Evolutionary conservation across 306 rosid species (phyloP), one percentile per base, ranked within the genome.

Genomic region (Ormosia emarginata): DNA sequence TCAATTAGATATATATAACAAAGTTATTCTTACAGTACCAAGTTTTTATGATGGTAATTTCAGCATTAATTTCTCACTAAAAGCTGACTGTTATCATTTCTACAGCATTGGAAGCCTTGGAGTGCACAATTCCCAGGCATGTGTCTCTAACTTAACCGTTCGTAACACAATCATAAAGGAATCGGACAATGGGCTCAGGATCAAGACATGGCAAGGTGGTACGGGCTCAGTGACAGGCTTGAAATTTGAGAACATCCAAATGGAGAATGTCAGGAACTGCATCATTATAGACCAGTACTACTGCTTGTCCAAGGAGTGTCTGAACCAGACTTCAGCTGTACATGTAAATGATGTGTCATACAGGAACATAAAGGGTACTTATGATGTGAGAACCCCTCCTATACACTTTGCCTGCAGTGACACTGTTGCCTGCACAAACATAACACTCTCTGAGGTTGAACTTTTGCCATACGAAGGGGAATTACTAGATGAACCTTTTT

Each of bases 171-270:
- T 89, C 71, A 92, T 96, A 17, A 90, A 52, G 49, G 94, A 93
- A 78, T 93, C 99, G 2, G 97, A 96, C 89, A 96, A 96, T 12
- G 99, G 99, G 4, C 63, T 93, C 0, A 86, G 99, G 36, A 92
- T 96, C 64, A 96, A 96, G 88, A 96, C 99, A 73, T 96, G 99
- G 99, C 99, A 96, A 86, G 99, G 99, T 0, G 98, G 99, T 2
- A 82, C 87, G 50, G 98, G 99, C 0, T 86, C 97, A 1, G 99
- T 96, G 41, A 75, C 88, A 0, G 87, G 86, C 0, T 58, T 96
- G 11, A 66, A 70, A 39, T 96, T 96, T 77, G 90, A 88, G 55
- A 91, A 86, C 92, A 92, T 96, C 41, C 89, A 92, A 73, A 93
- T 96, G 99, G 97, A 93, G 75, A 92, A 88, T 17, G 99, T 96